These are phyloP conservation scores for Pezizomycotina sp. DNA, from an alignment of 2,329 filamentous ascomycete species.

Conservation along the genomic window DNA sequence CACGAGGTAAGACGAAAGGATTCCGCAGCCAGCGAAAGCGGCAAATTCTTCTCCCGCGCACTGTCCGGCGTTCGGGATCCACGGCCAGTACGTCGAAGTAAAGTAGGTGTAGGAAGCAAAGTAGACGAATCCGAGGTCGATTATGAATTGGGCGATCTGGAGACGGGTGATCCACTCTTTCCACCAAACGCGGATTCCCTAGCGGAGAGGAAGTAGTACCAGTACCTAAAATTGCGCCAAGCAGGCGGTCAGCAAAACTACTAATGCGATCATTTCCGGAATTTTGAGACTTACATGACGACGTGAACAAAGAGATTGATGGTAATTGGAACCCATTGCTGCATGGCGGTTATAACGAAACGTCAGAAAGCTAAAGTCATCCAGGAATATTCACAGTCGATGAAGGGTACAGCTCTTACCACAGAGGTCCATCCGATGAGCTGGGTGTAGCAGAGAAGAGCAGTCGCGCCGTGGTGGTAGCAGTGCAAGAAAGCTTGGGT, in stretches of 20 bases:
- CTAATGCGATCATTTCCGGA: too few relatives aligned
- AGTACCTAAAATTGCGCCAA: too few relatives aligned
- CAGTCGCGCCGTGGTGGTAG: constrained; percentile 95
- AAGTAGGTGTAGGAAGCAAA: constrained; percentile 99
- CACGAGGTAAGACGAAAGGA: constrained; percentile 84
- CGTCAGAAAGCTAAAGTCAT: not conserved
- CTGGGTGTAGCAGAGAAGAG: constrained; percentile 94
- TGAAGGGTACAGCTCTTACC: constrained; percentile 18
- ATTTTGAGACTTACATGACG: too few relatives aligned
- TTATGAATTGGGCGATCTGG: constrained; percentile 92
- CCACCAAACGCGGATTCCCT: constrained; percentile 97
- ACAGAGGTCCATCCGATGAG: constrained; percentile 83
- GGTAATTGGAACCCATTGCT: constrained; percentile 79
- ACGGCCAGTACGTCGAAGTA: constrained; percentile 72
- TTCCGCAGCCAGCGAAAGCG: constrained; percentile 77
- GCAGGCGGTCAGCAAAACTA: too few relatives aligned
- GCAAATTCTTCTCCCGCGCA: constrained; percentile 96
- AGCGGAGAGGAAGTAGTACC: constrained; percentile 99
- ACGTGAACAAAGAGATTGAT: constrained; percentile 91
- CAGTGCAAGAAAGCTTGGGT: constrained; percentile 80
- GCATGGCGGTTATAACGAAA: constrained; percentile 2
- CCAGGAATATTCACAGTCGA: not conserved
- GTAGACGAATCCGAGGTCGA: constrained; percentile 95
- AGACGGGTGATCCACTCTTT: constrained; percentile 98
- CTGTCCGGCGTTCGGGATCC: constrained; percentile 65